Evolutionary conservation across 345 rosid species (phyloP).

Genomic region (Erodium maritimum): DNA sequence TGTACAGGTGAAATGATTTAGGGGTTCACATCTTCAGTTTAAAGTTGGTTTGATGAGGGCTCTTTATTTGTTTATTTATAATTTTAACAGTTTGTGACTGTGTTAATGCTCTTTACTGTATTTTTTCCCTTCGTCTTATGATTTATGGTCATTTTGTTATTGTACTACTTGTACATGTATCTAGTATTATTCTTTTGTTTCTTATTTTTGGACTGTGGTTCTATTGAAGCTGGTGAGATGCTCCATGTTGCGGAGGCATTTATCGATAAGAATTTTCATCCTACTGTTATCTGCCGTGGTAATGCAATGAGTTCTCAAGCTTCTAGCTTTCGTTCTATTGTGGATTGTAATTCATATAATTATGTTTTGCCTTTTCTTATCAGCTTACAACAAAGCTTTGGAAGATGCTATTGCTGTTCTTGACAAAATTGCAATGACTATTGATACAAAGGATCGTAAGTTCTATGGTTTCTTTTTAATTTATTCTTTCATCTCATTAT

Average conservation of each 20-base stretch:
- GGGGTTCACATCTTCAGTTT: too few species aligned
- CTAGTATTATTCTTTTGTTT: background rate
- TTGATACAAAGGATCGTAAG: conserved; percentile 81
- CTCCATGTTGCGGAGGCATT: conserved; percentile 96
- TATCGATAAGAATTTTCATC: conserved; percentile 80
- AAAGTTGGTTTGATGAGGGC: too few species aligned
- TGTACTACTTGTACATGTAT: too few species aligned
- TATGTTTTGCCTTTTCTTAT: conserved; percentile 6
- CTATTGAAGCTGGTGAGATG: conserved; percentile 83
- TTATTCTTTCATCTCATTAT: background rate
- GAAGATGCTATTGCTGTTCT: conserved; percentile 88
- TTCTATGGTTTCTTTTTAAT: conserved; percentile 2
- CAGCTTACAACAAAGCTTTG: conserved; percentile 88
- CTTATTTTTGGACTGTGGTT: background rate
- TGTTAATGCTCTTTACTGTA: too few species aligned
- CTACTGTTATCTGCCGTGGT: conserved; percentile 93
- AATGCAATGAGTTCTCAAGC: conserved; percentile 5
- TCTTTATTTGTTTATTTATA: background rate
- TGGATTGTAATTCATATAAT: conserved; percentile 4
- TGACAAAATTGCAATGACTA: conserved; percentile 81
- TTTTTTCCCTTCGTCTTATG: background rate
- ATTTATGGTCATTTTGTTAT: background rate
- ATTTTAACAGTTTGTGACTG: too few species aligned
- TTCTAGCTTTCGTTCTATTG: background rate
- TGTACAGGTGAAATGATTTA: too few species aligned